phyloP scores from a whole-genome alignment of 345 rosid genomes.

The Eucalyptus globulus region DNA sequence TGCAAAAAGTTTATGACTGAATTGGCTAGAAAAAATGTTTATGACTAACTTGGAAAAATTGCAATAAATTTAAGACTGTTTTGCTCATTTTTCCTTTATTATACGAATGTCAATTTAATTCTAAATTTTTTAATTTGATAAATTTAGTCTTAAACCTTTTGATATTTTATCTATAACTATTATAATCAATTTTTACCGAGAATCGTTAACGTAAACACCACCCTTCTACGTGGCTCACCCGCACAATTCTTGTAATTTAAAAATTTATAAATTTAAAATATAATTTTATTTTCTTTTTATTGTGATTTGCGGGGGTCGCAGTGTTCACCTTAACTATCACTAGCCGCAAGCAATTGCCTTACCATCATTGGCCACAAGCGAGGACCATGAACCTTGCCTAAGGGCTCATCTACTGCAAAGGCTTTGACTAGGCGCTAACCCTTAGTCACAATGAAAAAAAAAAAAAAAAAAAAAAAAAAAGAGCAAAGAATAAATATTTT shows the following conservation, averaged over 20 bases:
- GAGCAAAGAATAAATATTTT: not conserved
- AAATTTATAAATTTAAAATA: not conserved
- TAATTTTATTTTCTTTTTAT: no score
- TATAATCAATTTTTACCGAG: no score
- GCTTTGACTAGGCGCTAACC: no score
- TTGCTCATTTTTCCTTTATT: no score
- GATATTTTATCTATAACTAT: not conserved
- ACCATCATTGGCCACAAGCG: no score
- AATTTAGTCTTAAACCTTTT: accelerated
- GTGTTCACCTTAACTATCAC: not conserved
- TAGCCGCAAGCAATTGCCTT: accelerated
- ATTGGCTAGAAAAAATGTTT: accelerated
- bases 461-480: not conserved
- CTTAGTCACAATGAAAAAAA: not conserved
- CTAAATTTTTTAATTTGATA: not conserved
- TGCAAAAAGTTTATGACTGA: accelerated
- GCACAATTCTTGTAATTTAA: not conserved
- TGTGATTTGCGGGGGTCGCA: not conserved
- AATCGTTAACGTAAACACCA: not conserved
- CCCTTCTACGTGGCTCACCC: not conserved
- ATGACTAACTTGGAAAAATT: no score
- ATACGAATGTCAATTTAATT: no score
- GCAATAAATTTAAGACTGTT: no score
- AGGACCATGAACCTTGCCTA: no score
- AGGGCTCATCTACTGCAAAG: no score